Evolutionary conservation across 805 yeast species (phyloP), one percentile per base, ranked within the genome.

Genomic region (Wickerhamiella occidentalis): DNA sequence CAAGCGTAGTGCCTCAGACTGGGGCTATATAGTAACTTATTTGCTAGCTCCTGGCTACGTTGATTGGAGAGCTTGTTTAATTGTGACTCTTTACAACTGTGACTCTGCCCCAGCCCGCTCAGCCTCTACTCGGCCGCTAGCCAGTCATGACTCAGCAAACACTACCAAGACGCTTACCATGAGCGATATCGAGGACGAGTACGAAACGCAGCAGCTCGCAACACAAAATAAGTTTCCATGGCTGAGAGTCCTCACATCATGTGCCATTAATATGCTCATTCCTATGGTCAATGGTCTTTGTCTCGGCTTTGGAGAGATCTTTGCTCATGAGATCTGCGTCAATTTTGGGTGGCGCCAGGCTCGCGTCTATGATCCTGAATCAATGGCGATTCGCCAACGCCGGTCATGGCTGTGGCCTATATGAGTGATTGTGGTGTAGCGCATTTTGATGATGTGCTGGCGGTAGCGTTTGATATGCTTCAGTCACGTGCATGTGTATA

Each of bases 231-330:
- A 50, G 26, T 43, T 51, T 11, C 52, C 52, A 6, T 53, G 56
- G 56, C 28, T 53, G 29, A 46, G 50, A 18, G 28, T 57, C 18
- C 19, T 51, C 2, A 21, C 33, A 3, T 37, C 53, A 12, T 37
- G 56, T 7, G 59, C 87, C 1, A 78, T 90, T 54, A 90, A 90
- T 57, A 66, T 90, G 56, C 61, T 87, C 1, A 67, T 90, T 42
- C 97, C 97, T 2, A 87, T 90, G 59, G 71, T 90, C 56, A 90
- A 90, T 59, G 97, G 97, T 7, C 70, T 90, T 66, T 88, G 88
- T 95, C 74, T 90, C 46, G 97, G 97, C 0, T 86, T 90, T 63
- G 97, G 97, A 1, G 97, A 90, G 68, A 79, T 90, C 18, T 69
- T 85, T 51, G 97, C 97, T 7, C 96, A 88, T 62, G 96, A 90